Base-by-base conservation (phyloP, 768 basidiomycete genomes). In the Cystobasidium tubakii region DNA sequence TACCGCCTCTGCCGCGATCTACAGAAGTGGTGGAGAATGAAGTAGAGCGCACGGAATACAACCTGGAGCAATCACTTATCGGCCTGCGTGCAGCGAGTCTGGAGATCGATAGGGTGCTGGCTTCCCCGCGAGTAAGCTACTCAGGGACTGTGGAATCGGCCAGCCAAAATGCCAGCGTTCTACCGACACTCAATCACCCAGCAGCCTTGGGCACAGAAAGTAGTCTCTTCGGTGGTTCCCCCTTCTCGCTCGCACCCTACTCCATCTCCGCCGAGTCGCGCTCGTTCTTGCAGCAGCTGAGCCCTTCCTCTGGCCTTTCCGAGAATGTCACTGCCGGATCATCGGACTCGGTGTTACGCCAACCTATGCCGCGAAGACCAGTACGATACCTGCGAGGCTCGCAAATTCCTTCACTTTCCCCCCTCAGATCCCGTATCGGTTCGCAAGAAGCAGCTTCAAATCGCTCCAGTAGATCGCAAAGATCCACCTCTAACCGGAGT, bases 21-120 rank as follows among this genome's bases (percentile, higher is more conserved):
- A 7, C 46, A 19, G 31, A 42, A 69, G 29, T 31, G 21, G 39
- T 42, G 13, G 66, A 69, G 3, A 21, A 12, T 23, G 54, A 71
- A 34, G 34, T n/a, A 60, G 54, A 33, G 12, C 29, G 69, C 1
- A 13, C 19, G 15, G 29, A 55, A 36, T 57, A 36, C 33, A 60
- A 60, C 39, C 69, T 71, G 12, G 69, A 71, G 15, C 53, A 44
- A 12, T 71, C 69, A 31, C 43, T 71, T 2, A 44, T 21, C 7
- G 39, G 34, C 9, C 54, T 71, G 12, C 53, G 69, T 15, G 10
- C 69, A 33, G 69, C 69, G 7, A 60, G 69, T 36, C 19, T 31
- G 6, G 69, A 60, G 33, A 55, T 71, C 17, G 69, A 71, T 44
- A 53, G 69, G 17, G 55, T 71, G 4, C 19, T 71, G n/a, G 21